Base-by-base conservation (phyloP, 2,329 filamentous ascomycete species). In the Dactylonectria macrodidyma region DNA sequence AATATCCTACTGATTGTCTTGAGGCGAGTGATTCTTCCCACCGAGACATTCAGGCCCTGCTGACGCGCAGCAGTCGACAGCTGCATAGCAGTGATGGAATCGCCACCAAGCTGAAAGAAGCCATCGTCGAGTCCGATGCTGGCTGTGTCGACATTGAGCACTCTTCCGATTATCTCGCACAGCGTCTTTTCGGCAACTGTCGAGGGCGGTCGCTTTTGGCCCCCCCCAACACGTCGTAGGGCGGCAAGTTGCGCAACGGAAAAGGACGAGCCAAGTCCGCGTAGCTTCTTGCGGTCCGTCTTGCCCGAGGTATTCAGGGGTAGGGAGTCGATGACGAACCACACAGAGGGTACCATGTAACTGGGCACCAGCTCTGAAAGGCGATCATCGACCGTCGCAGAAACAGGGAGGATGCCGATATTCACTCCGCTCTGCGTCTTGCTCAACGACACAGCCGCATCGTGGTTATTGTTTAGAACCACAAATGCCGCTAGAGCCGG, bases 1-100 rank as follows among this genome's bases (percentile, higher is more conserved):
- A 65, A 47, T 47, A 60, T 60, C 16, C 36, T 60, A 60, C 56
- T 38, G 30, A 65, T 34, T 10, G 46, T 67, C 22, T 64, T 67
- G 61, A 30, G 36, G 19, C 46, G 38, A 22, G 41, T 47, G 47
- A 67, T 38, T 11, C 36, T 60, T 47, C 24, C 51, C 44, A 47
- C 51, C 1, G 65, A 65, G 8, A 67, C 57, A 14, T 67, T 5
- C 1, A 67, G 51, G 1, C 65, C 61, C 19, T 50, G 50, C 6
- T 36, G 14, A 30, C 65, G 61, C 33, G 65, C 56, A 47, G 65
- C 60, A 38, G 65, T 65, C 12, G 65, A 67, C 11, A 67, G 34
- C n/a, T 67, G 65, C 56, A 67, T 67, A n/a, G 65, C n/a, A 24
- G 65, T 60, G 30, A 67, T 67, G 0, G 61, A 67, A 36, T 67